These are phyloP conservation scores for Hyaloraphidium curvatum DNA, from an alignment of 192 early-diverging fungal species.

Conservation along the genomic window DNA sequence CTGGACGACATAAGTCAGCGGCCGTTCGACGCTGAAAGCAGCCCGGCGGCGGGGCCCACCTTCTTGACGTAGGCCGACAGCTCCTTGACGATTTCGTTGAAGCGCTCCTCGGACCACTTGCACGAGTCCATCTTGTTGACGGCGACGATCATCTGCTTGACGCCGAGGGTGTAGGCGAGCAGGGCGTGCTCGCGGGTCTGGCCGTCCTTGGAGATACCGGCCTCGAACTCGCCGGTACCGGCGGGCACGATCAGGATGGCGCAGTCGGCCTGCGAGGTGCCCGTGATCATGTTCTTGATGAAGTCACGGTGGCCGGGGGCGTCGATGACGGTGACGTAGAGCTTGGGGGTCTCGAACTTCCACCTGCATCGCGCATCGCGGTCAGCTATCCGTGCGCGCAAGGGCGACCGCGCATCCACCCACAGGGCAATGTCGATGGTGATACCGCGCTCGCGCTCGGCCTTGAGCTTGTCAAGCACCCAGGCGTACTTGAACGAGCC, in stretches of 20 bases:
- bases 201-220: constrained; percentile 97
- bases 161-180: constrained; percentile 94
- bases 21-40: background rate
- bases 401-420: too few relatives aligned
- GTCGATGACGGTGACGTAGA: constrained; percentile 96
- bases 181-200: constrained; percentile 99
- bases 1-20: background rate
- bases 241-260: constrained; percentile 89
- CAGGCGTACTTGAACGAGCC: constrained; percentile 99
- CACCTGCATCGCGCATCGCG: too few relatives aligned
- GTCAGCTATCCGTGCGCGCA: too few relatives aligned
- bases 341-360: constrained; percentile 92
- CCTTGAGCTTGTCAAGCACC: constrained; percentile 98
- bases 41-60: too few relatives aligned
- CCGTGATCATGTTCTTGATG: constrained; percentile 97
- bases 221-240: constrained; percentile 80
- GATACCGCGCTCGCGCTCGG: constrained; percentile 99
- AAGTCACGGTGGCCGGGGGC: constrained; percentile 99
- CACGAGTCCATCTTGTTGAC: constrained; percentile 99
- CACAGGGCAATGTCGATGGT: constrained; percentile 96
- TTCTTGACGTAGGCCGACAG: constrained; percentile 90
- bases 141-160: constrained; percentile 93
- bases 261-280: constrained; percentile 95
- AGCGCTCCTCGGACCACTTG: constrained; percentile 87
- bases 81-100: constrained; percentile 92